Base-by-base conservation (phyloP, 2,329 filamentous ascomycete species). In the Neurospora crassa region DNA sequence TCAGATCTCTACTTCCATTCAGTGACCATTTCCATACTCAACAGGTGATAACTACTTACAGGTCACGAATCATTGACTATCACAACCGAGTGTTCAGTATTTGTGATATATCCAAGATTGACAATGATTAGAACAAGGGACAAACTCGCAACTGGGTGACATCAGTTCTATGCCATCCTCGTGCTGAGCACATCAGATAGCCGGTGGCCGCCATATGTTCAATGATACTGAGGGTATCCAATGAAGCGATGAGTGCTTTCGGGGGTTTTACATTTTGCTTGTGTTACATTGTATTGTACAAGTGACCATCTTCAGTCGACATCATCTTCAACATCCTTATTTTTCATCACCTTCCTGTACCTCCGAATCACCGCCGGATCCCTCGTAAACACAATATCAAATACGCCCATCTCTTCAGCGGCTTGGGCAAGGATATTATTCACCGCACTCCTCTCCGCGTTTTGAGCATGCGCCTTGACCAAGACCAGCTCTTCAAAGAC, bases 321-420 rank as follows among this genome's bases (percentile, higher is more conserved):
- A 63, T 63, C 53, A 2, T 63, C 16, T 37, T 63, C 24, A 63
- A 37, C 53, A 63, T 63, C 29, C 53, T 37, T 18, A n/a, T 63
- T 37, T 67, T 71, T 71, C 20, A 53, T 69, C 43, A 76, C 42
- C 71, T 76, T 77, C 42, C 70, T 73, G 42, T 68, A 68, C 73
- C 34, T 73, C 14, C 69, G 70, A 47, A 77, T 76, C 71, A 69
- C 40, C 69, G 69, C 72, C 14, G 69, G 67, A 67, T 78, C 74
- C 41, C 47, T 73, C 67, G 8, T 14, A 6, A 77, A 40, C 5
- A 77, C 72, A 45, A 77, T 74, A 72, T 76, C 76, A 37, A 75
- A 77, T 71, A 79, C 75, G 24, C 77, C 76, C 76, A 80, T 77
- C 37, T 80, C 76, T 40, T 68, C 34, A 18, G 77, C 77, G 1